Percentiles rank a stretch among this genome's conserved stretches.
These are phyloP conservation scores for Eremothecium sinecaudum DNA, from an alignment of 1,139 yeast species.

Conservation along the genomic window DNA sequence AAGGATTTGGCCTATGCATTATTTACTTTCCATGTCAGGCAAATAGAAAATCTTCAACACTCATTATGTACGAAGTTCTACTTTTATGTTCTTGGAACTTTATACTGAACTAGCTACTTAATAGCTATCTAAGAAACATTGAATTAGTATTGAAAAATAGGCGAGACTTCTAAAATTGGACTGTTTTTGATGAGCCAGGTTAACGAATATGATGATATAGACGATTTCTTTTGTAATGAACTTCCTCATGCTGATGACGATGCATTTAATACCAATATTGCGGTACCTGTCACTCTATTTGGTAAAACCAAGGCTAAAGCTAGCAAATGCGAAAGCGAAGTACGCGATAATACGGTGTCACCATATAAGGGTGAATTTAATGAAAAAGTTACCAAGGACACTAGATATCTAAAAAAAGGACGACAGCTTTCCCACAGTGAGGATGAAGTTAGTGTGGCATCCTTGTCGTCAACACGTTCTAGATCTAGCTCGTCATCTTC, in stretches of 20 bases:
- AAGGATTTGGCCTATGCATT: no score
- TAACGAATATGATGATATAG: constrained; percentile 3
- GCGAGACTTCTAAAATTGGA: no score
- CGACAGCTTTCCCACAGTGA: not conserved
- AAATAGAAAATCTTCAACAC: no score
- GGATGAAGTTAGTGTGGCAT: not conserved
- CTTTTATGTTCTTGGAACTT: no score
- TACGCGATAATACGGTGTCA: not conserved
- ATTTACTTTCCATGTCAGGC: no score
- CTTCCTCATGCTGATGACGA: not conserved
- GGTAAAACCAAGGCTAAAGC: not conserved
- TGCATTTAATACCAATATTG: constrained; percentile 1
- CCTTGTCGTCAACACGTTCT: not conserved
- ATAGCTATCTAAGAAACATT: no score
- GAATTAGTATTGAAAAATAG: no score
- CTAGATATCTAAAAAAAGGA: not conserved
- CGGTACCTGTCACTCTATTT: not conserved
- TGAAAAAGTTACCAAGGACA: not conserved
- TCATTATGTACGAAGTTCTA: no score
- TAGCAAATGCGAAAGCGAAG: not conserved
- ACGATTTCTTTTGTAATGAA: constrained; percentile 4
- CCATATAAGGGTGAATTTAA: not conserved
- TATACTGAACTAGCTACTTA: no score
- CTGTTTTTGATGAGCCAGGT: constrained; percentile 2
- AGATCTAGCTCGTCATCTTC: not conserved